Evolutionary conservation across 495 filamentous ascomycete species (phyloP).

Genomic region (Tuber melanosporum): DNA sequence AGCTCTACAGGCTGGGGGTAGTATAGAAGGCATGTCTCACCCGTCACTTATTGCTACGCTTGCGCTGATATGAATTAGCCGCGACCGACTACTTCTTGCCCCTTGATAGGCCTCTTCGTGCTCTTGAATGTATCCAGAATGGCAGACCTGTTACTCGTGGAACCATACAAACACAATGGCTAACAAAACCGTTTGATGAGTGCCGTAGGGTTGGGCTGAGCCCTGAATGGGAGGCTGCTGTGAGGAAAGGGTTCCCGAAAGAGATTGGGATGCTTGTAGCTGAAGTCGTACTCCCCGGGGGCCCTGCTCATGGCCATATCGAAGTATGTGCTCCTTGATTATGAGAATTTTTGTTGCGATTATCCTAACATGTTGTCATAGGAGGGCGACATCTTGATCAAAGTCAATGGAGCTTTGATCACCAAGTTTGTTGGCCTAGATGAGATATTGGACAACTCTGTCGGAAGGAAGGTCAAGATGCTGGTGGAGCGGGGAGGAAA

Average conservation of each 20-base stretch:
- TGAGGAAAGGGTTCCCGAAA: conserved; percentile 75
- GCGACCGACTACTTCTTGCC: conserved; percentile 98
- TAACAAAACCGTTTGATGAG: conserved; percentile 95
- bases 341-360: background rate
- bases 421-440: conserved; percentile 94
- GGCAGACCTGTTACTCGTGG: conserved; percentile 70
- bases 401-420: conserved; percentile 88
- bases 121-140: conserved; percentile 75
- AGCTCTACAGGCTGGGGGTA: conserved; percentile 87
- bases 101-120: conserved; percentile 77
- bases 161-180: conserved; percentile 97
- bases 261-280: conserved; percentile 96
- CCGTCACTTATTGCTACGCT: conserved; percentile 44
- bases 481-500: conserved; percentile 81
- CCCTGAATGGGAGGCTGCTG: conserved; percentile 74
- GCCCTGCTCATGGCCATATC: conserved; percentile 74
- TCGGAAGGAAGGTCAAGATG: conserved; percentile 65
- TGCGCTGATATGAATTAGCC: conserved; percentile 46
- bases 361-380: conserved; percentile 21
- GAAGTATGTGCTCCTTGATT: conserved; percentile 45
- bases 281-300: conserved; percentile 87
- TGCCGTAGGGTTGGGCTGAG: conserved; percentile 83
- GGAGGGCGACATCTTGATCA: conserved; percentile 91
- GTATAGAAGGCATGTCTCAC: conserved; percentile 55
- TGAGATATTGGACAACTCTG: conserved; percentile 82